Evolutionary conservation across 306 rosid species (phyloP).

Genomic region (Castanea crenata): DNA sequence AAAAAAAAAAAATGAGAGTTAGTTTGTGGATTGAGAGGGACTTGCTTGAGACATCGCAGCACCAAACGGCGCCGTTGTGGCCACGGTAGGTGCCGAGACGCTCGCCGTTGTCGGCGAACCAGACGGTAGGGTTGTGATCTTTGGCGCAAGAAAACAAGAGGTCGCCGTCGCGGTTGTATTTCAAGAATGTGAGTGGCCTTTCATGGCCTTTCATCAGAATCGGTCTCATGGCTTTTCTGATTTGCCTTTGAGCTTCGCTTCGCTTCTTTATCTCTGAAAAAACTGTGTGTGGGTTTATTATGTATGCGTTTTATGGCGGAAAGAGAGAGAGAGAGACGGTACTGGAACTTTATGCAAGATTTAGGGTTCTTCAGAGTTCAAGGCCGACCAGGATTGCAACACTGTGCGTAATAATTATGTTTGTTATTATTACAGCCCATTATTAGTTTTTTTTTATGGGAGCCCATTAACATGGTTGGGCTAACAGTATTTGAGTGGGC

Average conservation of each 20-base stretch:
- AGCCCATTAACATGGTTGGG: too few species aligned
- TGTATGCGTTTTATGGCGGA: too few species aligned
- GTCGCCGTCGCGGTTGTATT: conserved; percentile 86
- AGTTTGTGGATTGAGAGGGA: background rate
- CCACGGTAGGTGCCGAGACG: conserved; percentile 87
- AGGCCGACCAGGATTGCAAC: too few species aligned
- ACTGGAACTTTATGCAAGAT: too few species aligned
- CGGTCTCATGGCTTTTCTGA: conserved; percentile 64
- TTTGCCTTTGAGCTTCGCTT: background rate
- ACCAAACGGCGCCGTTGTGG: conserved; percentile 98
- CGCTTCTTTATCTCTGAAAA: too few species aligned
- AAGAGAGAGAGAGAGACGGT: too few species aligned
- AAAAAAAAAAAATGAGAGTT: background rate
- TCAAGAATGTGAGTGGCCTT: conserved; percentile 87
- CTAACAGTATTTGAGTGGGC: too few species aligned
- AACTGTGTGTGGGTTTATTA: too few species aligned
- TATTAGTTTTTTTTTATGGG: too few species aligned
- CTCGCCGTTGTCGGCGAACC: conserved; percentile 98
- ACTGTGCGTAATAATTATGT: too few species aligned
- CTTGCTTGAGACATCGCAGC: conserved; percentile 85
- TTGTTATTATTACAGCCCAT: too few species aligned
- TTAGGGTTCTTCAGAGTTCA: too few species aligned
- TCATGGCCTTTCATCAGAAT: conserved; percentile 98
- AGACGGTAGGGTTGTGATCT: conserved; percentile 82
- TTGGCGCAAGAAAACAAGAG: conserved; percentile 89